Evolutionary conservation across 495 filamentous ascomycete species (phyloP).

Genomic region (Pyrenula aspistea): DNA sequence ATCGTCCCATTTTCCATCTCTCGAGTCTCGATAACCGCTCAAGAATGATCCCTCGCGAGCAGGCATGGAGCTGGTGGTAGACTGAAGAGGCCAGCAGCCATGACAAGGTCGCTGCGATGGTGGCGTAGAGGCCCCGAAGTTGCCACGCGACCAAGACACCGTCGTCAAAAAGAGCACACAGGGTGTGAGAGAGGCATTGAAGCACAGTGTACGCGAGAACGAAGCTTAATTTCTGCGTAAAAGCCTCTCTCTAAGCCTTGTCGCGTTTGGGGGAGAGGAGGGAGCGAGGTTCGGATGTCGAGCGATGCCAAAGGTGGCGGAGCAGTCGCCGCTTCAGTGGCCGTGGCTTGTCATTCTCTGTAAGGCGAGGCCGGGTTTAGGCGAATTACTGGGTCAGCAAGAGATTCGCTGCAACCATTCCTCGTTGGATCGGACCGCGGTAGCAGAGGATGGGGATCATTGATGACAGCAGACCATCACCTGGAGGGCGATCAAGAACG

Average conservation of each 20-base stretch:
- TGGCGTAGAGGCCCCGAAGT: background rate
- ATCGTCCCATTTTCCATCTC: background rate
- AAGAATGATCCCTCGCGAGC: background rate
- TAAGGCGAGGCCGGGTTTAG: background rate
- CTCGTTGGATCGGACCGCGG: background rate
- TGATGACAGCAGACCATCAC: background rate
- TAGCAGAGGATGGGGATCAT: background rate
- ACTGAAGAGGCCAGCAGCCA: background rate
- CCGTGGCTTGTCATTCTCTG: background rate
- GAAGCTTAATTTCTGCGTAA: background rate
- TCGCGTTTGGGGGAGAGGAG: background rate
- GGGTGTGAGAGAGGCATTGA: background rate
- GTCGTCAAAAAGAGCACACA: background rate
- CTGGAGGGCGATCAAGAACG: background rate
- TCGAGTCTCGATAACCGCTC: background rate
- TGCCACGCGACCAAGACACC: background rate
- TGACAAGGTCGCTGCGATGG: background rate
- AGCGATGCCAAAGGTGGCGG: background rate
- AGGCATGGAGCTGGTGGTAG: background rate
- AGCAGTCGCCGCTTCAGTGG: background rate
- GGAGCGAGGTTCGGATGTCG: background rate
- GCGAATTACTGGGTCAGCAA: background rate
- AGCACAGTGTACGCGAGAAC: background rate
- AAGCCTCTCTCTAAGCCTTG: background rate
- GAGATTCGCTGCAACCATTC: background rate